Conservation (phyloP, 2,329 filamentous ascomycete genomes). For the Nemania bipapillata region DNA sequence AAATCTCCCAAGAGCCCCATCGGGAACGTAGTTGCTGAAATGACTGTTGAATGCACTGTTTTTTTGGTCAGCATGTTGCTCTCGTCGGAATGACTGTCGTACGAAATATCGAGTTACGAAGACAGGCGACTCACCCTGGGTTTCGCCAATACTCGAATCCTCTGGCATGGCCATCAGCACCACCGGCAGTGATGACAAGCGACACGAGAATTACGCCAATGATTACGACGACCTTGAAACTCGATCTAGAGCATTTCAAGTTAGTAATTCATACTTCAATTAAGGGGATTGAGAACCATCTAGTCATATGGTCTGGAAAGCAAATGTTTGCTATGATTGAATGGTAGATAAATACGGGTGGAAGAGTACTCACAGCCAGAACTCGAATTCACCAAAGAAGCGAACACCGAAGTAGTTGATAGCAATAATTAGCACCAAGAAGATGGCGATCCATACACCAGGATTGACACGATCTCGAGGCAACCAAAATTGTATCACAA, state of each 20-base stretch:
- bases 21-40: conserved; percentile 61
- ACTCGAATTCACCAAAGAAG: conserved; percentile 74
- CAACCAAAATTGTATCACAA: conserved; percentile 84
- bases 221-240: conserved; percentile 75
- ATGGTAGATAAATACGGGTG: too few species aligned
- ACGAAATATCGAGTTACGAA: background rate
- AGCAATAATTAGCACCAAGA: conserved; percentile 69
- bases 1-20: conserved; percentile 64
- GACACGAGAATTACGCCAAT: conserved; percentile 73
- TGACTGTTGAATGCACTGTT: conserved; percentile 61
- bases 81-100: background rate
- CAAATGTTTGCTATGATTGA: too few species aligned
- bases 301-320: too few species aligned
- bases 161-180: conserved; percentile 69
- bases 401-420: conserved; percentile 78
- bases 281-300: too few species aligned
- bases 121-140: conserved; percentile 60
- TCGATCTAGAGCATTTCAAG: conserved; percentile 52
- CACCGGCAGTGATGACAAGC: conserved; percentile 71
- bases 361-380: conserved; percentile 60
- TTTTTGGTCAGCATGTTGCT: conserved; percentile 4
- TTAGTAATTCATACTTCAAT: conserved; percentile 14
- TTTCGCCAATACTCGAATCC: conserved; percentile 74
- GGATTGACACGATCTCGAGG: conserved; percentile 73
- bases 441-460: conserved; percentile 80